These are phyloP conservation scores for Vachellia pachyceras DNA, from an alignment of 306 rosid species.

Conservation along the genomic window DNA sequence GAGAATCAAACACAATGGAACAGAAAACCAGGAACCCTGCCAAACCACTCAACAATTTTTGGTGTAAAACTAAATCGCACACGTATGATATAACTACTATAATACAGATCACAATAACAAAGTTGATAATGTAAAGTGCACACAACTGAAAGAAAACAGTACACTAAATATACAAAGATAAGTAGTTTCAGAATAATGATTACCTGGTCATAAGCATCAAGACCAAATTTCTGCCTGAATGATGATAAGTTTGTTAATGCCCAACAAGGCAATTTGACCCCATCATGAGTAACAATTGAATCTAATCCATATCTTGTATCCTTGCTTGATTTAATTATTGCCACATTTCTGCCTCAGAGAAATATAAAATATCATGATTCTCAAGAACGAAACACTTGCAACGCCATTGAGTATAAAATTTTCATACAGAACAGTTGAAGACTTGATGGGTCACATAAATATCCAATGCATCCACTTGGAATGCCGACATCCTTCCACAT, in stretches of 20 bases:
- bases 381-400: not conserved
- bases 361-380: conserved; percentile 17
- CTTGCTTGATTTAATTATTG: conserved; percentile 87
- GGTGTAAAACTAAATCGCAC: not conserved
- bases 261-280: conserved; percentile 83
- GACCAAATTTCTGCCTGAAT: conserved; percentile 75
- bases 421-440: conserved; percentile 1
- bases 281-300: conserved; percentile 93
- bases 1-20: conserved; percentile 35
- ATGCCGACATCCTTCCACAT: conserved; percentile 14
- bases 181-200: conserved; percentile 34
- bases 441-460: conserved; percentile 24
- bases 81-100: not conserved
- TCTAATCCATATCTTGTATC: conserved; percentile 88
- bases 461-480: conserved; percentile 14
- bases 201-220: conserved; percentile 77
- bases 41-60: too few species aligned
- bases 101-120: conserved; percentile 12
- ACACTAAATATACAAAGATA: not conserved
- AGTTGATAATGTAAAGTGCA: conserved; percentile 37
- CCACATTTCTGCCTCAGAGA: conserved; percentile 68
- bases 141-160: not conserved
- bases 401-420: not conserved
- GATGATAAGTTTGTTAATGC: conserved; percentile 66
- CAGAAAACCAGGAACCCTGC: conserved; percentile 15